Evolutionary conservation across 2,329 filamentous ascomycete species (phyloP), one percentile per base, ranked within the genome.

Genomic region (Paraconiothyrium sp.): DNA sequence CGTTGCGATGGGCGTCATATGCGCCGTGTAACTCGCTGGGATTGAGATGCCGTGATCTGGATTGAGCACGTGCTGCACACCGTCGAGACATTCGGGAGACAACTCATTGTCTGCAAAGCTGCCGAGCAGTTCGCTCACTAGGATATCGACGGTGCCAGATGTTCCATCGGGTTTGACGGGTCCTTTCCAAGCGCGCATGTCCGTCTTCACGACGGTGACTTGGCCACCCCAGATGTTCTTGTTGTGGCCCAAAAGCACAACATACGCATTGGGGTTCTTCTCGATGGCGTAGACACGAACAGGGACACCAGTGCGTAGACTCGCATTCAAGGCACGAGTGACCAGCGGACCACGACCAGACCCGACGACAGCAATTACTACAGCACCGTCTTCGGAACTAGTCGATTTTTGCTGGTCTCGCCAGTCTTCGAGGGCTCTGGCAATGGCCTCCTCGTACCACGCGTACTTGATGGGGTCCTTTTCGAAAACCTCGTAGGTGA

Each of bases 401-500:
- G 90, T 92, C 0, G 93, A 89, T 74, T 92, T 93, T 35, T 86
- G 84, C 61, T 92, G 84, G 41, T 84, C 81, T 61, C 85, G 85
- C 90, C 95, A 96, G 72, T 98, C 94, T 13, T 82, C 84, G 64
- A 99, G 84, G 0, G 95, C 94, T 66, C 92, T 88, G 4, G 88
- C 87, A 59, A 96, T 90, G 14, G 95, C 95, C 49, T 86, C 84
- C 77, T 98, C 93, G 76, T 99, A 99, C 85, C 94, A 96, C 66
- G 93, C 89, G 76, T 99, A 99, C 80, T 99, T 99, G 80, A 99
- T 92, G 0, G 95, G 95, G 67, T 99, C 96, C 69, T 96, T 96
- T 78, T 99, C 95, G 72, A 99, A 99, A 2, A 98, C 94, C 76
- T 99, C 95, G 78, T 99, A 99, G 0, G 95, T 99, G 46, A 97